A percentile compares a stretch with the other conserved stretches of the same genome.
phyloP scores from a whole-genome alignment of 2,329 filamentous ascomycete species.

The Cladosporium cucumerinum region DNA sequence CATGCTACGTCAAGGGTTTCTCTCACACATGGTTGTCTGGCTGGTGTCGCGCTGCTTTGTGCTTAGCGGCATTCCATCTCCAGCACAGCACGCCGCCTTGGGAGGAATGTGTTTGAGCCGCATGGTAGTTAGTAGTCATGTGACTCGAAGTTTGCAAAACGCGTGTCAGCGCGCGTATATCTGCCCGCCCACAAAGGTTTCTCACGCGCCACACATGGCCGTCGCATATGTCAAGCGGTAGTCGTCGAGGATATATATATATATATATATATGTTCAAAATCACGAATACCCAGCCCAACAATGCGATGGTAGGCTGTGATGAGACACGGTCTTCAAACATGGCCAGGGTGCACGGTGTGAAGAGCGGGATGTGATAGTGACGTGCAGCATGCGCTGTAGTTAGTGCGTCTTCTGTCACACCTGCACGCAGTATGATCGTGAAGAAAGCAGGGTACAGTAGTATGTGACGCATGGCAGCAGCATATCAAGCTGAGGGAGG shows the following conservation, averaged over 20 bases:
- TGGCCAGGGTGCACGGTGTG: background rate
- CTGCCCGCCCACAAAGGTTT: background rate
- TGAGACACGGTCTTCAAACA: background rate
- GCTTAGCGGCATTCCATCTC: slow-evolving; percentile 14
- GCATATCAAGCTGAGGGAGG: too few relatives aligned
- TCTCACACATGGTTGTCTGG: slow-evolving; percentile 4
- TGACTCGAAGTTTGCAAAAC: background rate
- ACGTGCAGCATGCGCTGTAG: slow-evolving; percentile 4
- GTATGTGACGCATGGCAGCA: background rate
- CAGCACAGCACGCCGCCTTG: background rate
- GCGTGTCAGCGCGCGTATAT: background rate
- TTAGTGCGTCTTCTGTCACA: background rate
- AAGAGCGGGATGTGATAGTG: slow-evolving; percentile 3
- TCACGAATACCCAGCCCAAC: background rate
- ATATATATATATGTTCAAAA: too few relatives aligned
- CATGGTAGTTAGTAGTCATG: too few relatives aligned
- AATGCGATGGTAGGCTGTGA: background rate
- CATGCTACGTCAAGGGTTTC: slow-evolving; percentile 6
- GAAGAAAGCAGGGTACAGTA: background rate
- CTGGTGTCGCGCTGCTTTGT: slow-evolving; percentile 5
- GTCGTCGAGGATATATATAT: background rate
- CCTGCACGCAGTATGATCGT: background rate
- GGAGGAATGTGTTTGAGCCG: slow-evolving; percentile 1
- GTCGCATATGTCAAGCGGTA: background rate
- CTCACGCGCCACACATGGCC: background rate